Evolutionary conservation across 78 protist species (phyloP), one percentile per base, ranked within the genome.

Genomic region (Guillardia theta): DNA sequence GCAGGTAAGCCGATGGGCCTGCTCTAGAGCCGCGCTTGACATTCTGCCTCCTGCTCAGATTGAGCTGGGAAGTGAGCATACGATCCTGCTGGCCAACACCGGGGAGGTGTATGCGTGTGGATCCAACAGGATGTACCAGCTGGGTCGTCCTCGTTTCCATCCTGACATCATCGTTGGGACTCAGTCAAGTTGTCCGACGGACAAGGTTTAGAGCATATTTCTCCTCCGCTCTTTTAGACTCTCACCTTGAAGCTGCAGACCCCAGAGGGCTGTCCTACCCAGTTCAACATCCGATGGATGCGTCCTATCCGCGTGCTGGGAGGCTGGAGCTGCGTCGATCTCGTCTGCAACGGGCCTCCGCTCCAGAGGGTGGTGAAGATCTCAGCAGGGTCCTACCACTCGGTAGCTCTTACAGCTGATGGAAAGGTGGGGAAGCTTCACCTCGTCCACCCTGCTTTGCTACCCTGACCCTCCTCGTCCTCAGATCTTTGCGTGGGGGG

Each of bases 401-500:
- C 18, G 30, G 30, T 78, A 5, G 90, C 90, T 19, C 50, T 78
- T 6, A 78, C 90, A 3, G 90, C 90, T 19, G 90, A 78, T 36
- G 90, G 90, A 1, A 18, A 43, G 39, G 90, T n/a, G n/a, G n/a
- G n/a, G n/a, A n/a, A 21, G 33, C 19, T 53, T 53, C 19, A 19
- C 64, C 64, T n/a, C n/a, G n/a, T n/a, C n/a, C n/a, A n/a, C n/a
- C n/a, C n/a, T n/a, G n/a, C n/a, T n/a, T n/a, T n/a, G n/a, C n/a
- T n/a, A n/a, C n/a, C n/a, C n/a, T n/a, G n/a, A n/a, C n/a, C n/a
- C n/a, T n/a, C n/a, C n/a, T n/a, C n/a, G n/a, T n/a, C n/a, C n/a
- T n/a, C n/a, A n/a, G n/a, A n/a, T 70, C 33, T 78, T 78, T 36
- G 90, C 90, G 45, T 78, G 90, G 90, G 90, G 90, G 24, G 90